These are phyloP conservation scores for Globisporangium nodosum DNA, from an alignment of 352 stramenopile genomes.

Conservation along the genomic window DNA sequence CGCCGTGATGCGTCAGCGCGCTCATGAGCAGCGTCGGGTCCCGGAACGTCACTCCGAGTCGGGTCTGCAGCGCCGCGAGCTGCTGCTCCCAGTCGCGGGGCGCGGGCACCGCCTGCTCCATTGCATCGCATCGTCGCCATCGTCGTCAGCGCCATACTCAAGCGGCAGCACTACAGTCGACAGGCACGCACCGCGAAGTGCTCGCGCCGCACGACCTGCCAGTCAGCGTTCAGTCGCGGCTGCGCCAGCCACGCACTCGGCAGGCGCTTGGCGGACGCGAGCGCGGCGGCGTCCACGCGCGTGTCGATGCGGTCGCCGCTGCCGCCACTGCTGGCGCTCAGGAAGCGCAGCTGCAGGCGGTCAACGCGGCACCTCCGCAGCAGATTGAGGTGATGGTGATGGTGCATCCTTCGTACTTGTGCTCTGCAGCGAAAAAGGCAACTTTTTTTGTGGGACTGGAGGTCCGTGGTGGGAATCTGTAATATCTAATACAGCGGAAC, in stretches of 20 bases:
- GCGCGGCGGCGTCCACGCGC: constrained; percentile 5
- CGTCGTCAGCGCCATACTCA: not conserved
- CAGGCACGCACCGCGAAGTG: constrained; percentile 31
- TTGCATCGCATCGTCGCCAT: not conserved
- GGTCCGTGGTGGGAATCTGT: not conserved
- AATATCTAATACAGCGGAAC: too few species aligned
- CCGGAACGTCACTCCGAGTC: constrained; percentile 55
- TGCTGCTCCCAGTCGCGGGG: constrained; percentile 43
- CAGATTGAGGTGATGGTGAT: not conserved
- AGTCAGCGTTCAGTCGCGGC: constrained; percentile 29
- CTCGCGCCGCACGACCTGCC: constrained; percentile 45
- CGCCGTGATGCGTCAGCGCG: constrained; percentile 72
- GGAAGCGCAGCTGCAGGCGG: not conserved
- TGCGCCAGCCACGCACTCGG: constrained; percentile 12
- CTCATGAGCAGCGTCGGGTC: constrained; percentile 56
- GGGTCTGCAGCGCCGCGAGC: constrained; percentile 45
- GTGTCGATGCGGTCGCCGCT: constrained; percentile 1
- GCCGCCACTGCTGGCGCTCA: not conserved
- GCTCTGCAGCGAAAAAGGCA: not conserved
- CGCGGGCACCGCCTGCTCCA: constrained; percentile 23
- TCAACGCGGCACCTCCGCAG: not conserved
- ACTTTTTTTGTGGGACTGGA: not conserved
- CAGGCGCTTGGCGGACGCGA: constrained; percentile 20
- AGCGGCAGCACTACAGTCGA: not conserved
- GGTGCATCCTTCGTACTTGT: not conserved